Base-by-base conservation (phyloP, 2,329 filamentous ascomycete genomes). In the Botrytis medusae region DNA sequence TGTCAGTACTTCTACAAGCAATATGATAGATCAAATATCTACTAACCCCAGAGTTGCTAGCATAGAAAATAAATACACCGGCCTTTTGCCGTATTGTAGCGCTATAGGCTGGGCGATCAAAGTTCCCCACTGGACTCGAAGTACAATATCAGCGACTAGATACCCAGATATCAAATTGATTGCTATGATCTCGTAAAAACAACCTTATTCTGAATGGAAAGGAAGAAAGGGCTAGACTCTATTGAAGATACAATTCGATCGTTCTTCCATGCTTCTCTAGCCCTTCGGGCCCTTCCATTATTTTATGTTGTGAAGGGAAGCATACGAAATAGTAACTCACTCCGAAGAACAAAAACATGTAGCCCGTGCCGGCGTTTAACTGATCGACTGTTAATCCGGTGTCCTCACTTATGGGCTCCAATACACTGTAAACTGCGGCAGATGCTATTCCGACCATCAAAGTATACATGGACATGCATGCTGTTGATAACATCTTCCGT, bases 81-180 rank as follows among this genome's bases (percentile, higher is more conserved):
- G 75, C 20, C 78, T 67, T 63, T 77, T 77, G n/a, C 87, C 87
- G 74, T 86, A 87, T 65, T 84, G 84, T 29, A 87, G 78, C 0
- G 86, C 86, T 44, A 88, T 77, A 4, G 87, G 86, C 75, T 88
- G 86, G 84, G 84, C 87, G 60, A 88, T 80, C 4, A 88, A 78
- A 75, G 84, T 83, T 0, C 85, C 85, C 85, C 85, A 87, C 4
- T 86, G 85, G 32, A 86, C 82, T n/a, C 84, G n/a, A 42, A 46
- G 16, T 12, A 20, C 34, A n/a, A 14, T 14, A 48, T 74, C n/a
- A 73, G 65, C 63, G 18, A 34, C 20, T 34, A 25, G 7, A 14
- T n/a, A 40, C 22, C 22, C 22, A 25, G 1, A 42, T 44, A 57
- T 57, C 37, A 42, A 57, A 65, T 16, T 25, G 42, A 32, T 22